Evolutionary conservation across 495 filamentous ascomycete species (phyloP), one percentile per base, ranked within the genome.

Genomic region (Penicillium pancosmium): DNA sequence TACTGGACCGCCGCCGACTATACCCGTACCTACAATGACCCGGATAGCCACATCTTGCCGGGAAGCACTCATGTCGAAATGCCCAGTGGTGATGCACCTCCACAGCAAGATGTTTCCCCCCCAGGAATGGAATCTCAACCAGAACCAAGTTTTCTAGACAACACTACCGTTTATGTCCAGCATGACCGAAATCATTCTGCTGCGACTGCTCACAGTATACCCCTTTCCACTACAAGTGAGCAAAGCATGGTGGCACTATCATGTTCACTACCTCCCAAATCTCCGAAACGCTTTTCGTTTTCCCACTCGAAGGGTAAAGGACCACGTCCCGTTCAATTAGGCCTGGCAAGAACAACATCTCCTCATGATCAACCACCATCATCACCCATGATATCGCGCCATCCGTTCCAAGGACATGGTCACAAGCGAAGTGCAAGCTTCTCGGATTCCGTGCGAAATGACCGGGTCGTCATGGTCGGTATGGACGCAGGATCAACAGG

Each of bases 371-470:
- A 63, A n/a, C 63, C 69, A 13, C 63, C 74, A 15, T 54, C 58
- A 21, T 69, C 73, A 8, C 70, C 77, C 5, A 66, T 68, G 46
- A 50, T 59, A 12, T 64, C 71, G 35, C 68, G 73, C 19, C 66
- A 70, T 44, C 68, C 79, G 13, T 78, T 73, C 48, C 71, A 81
- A 55, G 67, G 75, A 16, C 77, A 84, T 67, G 71, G 78, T 11
- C 88, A 90, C 68, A 89, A 89, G 69, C 81, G 88, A 50, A 89
- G 87, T 62, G 88, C 85, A 15, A 90, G 88, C 68, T 90, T 96
- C 58, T 91, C 89, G 2, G 94, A 98, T 69, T 96, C 94, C 4
- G 78, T 93, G 55, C 82, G 92, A 67, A 92, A 96, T 68, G 80
- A 83, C 54, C 78, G 88, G 56, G 70, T 78, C 10, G 88, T 90